Evolutionary conservation across 2,329 filamentous ascomycete genomes (phyloP), one percentile per base, ranked within the genome.

Genomic region (Neofusicoccum cordaticola): DNA sequence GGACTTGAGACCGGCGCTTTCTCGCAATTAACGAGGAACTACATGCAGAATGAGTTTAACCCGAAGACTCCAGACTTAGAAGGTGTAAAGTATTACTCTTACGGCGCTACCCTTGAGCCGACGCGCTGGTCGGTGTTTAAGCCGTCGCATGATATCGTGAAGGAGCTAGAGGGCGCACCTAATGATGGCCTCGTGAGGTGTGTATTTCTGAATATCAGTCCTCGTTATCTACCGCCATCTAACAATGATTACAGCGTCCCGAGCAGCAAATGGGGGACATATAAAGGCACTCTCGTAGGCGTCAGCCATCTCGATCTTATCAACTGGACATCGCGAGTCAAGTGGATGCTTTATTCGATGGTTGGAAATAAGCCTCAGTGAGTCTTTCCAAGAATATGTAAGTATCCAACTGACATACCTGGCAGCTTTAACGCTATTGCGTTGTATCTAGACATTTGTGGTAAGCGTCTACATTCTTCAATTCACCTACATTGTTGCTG

Each of bases 361-460:
- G 84, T 82, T 2, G 84, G 86, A 3, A 82, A 82, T 65, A 83
- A 82, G 72, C 78, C 80, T 69, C 85, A 82, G 81, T 85, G 58
- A 66, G 79, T 77, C 9, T 47, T 31, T 17, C 19, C 48, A 5
- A 31, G 39, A 6, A 41, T 50, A 1, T 13, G 19, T 27, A n/a
- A 17, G 27, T 9, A 19, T 17, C 2, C 2, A 34, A 1, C 50
- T 35, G 41, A 53, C 68, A 70, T 65, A 74, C n/a, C n/a, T 39
- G 48, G 56, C 67, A 86, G 83, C 48, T 89, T 88, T 74, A 88
- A 88, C 85, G 79, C 90, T 73, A 75, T 88, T 73, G 78, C 82
- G 78, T 80, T 90, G 80, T 82, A 85, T 85, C 71, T 87, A 81
- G 80, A 92, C 67, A 87, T 88, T 67, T 89, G 81, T 77, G 88